Evolutionary conservation across 257 asterid genomes (phyloP).

Genomic region (Eustoma russellianum): DNA sequence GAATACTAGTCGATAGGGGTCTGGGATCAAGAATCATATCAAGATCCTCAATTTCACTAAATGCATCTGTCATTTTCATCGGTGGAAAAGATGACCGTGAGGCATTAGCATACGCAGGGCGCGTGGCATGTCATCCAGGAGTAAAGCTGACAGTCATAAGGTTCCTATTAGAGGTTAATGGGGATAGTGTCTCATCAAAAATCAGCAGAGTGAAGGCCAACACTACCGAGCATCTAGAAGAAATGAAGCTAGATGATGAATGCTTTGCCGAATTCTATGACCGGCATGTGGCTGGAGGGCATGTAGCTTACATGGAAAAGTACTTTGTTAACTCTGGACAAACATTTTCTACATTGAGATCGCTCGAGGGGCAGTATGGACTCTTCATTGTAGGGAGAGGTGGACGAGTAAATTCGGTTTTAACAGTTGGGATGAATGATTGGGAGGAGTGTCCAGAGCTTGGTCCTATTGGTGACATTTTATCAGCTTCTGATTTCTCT

Average conservation of each 20-base stretch:
- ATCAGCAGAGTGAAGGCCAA: slow-evolving; percentile 65
- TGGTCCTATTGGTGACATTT: slow-evolving; percentile 89
- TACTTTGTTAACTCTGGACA: slow-evolving; percentile 80
- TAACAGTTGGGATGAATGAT: slow-evolving; percentile 92
- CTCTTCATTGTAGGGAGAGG: slow-evolving; percentile 84
- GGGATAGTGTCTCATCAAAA: slow-evolving; percentile 54
- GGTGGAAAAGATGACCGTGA: slow-evolving; percentile 94
- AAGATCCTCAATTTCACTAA: slow-evolving; percentile 39
- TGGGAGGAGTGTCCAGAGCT: slow-evolving; percentile 98
- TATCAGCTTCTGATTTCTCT: slow-evolving; percentile 80
- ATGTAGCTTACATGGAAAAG: slow-evolving; percentile 83
- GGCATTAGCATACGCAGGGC: slow-evolving; percentile 74
- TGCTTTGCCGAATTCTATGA: slow-evolving; percentile 85
- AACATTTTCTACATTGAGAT: slow-evolving; percentile 65
- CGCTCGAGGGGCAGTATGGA: slow-evolving; percentile 78
- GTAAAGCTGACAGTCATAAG: slow-evolving; percentile 82
- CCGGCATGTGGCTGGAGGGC: slow-evolving; percentile 76
- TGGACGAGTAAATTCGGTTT: slow-evolving; percentile 64
- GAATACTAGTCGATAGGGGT: slow-evolving; percentile 84
- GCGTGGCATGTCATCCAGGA: slow-evolving; percentile 79
- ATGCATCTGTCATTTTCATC: slow-evolving; percentile 81
- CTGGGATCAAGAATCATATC: slow-evolving; percentile 50
- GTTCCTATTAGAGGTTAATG: slow-evolving; percentile 58
- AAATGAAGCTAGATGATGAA: slow-evolving; percentile 83
- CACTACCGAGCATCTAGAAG: slow-evolving; percentile 69